Conservation (phyloP, 331 rosid genomes). For the Rosa hybrid region DNA sequence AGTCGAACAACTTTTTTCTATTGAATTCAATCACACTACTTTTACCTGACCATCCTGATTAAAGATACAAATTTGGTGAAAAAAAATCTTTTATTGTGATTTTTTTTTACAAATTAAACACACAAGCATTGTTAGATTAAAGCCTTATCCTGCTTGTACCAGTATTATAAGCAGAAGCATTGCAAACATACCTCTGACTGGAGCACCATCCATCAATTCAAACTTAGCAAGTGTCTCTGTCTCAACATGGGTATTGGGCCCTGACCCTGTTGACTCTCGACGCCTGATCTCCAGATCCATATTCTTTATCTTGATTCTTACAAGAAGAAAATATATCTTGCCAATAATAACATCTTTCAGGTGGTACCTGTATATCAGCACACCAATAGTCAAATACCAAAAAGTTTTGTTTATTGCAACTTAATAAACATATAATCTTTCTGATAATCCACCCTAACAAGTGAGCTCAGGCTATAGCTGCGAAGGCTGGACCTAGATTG, state of each 20-base stretch:
- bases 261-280: slow-evolving; percentile 90
- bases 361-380: slow-evolving; percentile 66
- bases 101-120: background rate
- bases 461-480: background rate
- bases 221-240: slow-evolving; percentile 94
- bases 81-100: background rate
- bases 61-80: background rate
- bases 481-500: background rate
- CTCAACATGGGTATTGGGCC: slow-evolving; percentile 89
- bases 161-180: background rate
- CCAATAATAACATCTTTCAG: slow-evolving; percentile 90
- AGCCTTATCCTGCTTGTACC: background rate
- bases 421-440: background rate
- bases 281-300: slow-evolving; percentile 97
- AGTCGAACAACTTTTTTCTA: background rate
- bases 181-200: slow-evolving; percentile 73
- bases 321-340: slow-evolving; percentile 90
- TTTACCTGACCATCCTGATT: background rate
- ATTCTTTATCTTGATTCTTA: slow-evolving; percentile 93
- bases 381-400: slow-evolving; percentile 13
- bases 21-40: background rate
- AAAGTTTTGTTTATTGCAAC: background rate
- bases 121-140: background rate
- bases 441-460: background rate
- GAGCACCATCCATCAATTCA: slow-evolving; percentile 98